These are phyloP conservation scores for Russula sp. DNA, from an alignment of 768 basidiomycete species.

Conservation along the genomic window DNA sequence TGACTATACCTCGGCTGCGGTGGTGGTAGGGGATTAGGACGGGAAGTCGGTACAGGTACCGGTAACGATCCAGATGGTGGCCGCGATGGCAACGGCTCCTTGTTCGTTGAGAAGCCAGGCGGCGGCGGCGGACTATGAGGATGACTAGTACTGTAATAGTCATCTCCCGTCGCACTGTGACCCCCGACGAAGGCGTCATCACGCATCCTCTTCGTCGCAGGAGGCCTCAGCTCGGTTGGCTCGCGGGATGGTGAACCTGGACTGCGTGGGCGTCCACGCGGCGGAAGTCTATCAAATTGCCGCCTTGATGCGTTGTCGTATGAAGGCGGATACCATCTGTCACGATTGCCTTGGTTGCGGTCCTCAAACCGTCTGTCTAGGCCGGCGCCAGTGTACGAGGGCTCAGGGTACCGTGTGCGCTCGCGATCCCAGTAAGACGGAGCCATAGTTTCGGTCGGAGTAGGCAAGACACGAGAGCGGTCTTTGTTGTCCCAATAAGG, in stretches of 20 bases:
- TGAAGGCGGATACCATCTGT: conserved; percentile 16
- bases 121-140: conserved; percentile 1
- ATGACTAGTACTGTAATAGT: conserved; percentile 9
- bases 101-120: neutral
- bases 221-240: conserved; percentile 21
- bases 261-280: conserved; percentile 28
- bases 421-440: conserved; percentile 19
- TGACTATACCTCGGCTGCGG: conserved; percentile 3
- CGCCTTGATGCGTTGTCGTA: conserved; percentile 13
- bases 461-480: conserved; percentile 14
- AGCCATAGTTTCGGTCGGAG: neutral
- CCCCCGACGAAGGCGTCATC: conserved; percentile 21
- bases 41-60: conserved; percentile 22
- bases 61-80: neutral
- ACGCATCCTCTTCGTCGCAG: conserved; percentile 27
- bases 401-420: conserved; percentile 22
- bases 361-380: conserved; percentile 20
- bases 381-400: neutral
- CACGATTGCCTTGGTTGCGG: conserved; percentile 22
- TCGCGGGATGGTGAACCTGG: conserved; percentile 19
- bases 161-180: conserved; percentile 11
- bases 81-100: conserved; percentile 1
- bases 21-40: conserved; percentile 2
- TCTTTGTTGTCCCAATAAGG: conserved; percentile 19
- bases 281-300: conserved; percentile 5